Evolutionary conservation across 176 grass and related monocot genomes (phyloP).

Genomic region (Avena insularis): DNA sequence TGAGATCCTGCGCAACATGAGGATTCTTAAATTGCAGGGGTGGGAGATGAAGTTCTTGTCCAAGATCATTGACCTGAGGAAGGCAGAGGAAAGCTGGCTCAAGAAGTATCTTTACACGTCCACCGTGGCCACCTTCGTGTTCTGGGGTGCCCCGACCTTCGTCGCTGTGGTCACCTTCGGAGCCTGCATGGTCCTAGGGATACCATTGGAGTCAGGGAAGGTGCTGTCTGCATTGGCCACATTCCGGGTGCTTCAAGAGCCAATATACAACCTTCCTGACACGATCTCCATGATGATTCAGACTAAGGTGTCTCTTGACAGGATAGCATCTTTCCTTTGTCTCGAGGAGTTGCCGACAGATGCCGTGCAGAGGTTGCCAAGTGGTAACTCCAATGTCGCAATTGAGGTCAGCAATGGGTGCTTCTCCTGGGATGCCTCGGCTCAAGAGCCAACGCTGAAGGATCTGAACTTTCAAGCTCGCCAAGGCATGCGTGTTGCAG

Average conservation of each 20-base stretch:
- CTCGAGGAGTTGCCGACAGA: conserved; percentile 42
- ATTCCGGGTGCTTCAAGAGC: conserved; percentile 41
- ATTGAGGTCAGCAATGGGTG: conserved; percentile 51
- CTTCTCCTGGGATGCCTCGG: conserved; percentile 53
- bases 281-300: conserved; percentile 7
- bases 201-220: conserved; percentile 49
- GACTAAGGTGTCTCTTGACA: conserved; percentile 48
- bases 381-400: conserved; percentile 49
- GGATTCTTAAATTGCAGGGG: conserved; percentile 78
- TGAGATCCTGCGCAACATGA: conserved; percentile 80
- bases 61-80: conserved; percentile 68
- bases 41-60: conserved; percentile 92
- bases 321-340: conserved; percentile 50
- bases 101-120: conserved; percentile 56
- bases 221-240: conserved; percentile 47
- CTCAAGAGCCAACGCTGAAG: conserved; percentile 37
- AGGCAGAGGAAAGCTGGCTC: conserved; percentile 44
- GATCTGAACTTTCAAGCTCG: conserved; percentile 47
- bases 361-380: conserved; percentile 39
- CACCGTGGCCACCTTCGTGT: conserved; percentile 44
- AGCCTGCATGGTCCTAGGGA: conserved; percentile 46
- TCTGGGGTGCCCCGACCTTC: conserved; percentile 64
- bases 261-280: conserved; percentile 50
- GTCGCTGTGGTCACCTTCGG: conserved; percentile 74
- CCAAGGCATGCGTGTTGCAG: conserved; percentile 42